Evolutionary conservation across 345 rosid species (phyloP).

Genomic region (Gossypium stocksii): DNA sequence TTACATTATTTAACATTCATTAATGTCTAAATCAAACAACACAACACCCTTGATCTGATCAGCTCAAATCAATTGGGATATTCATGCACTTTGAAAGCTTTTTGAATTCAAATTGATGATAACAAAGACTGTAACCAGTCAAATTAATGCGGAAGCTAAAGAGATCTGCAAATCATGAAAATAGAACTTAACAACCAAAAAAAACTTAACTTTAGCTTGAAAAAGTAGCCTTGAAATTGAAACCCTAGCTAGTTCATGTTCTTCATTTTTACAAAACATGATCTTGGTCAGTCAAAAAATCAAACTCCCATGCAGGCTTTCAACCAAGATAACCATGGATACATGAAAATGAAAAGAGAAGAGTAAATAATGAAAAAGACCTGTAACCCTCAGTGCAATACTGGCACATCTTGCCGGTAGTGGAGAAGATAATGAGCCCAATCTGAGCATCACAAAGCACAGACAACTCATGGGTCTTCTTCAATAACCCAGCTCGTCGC

Average conservation of each 20-base stretch:
- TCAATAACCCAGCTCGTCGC: slow-evolving; percentile 19
- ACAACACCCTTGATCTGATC: no score
- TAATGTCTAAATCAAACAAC: no score
- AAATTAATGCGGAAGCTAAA: background rate
- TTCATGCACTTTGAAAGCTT: background rate
- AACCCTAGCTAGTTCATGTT: slow-evolving; percentile 11
- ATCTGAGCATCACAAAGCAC: slow-evolving; percentile 25
- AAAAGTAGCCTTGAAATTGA: background rate
- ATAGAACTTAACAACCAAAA: background rate
- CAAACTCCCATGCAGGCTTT: background rate
- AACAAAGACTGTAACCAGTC: background rate
- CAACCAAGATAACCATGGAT: background rate
- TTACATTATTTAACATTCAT: no score
- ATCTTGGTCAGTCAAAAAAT: background rate
- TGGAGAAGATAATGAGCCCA: slow-evolving; percentile 24
- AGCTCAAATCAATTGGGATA: no score
- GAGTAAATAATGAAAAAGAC: background rate
- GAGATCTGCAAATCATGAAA: background rate
- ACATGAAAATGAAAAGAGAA: background rate
- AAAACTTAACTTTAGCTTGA: background rate
- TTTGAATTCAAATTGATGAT: background rate
- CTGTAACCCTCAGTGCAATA: slow-evolving; percentile 13
- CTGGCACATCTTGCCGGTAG: slow-evolving; percentile 24
- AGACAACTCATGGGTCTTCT: slow-evolving; percentile 23
- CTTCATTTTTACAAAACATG: no score